Base-by-base conservation (phyloP, 305 asterid species). In the Nicotiana rustica region DNA sequence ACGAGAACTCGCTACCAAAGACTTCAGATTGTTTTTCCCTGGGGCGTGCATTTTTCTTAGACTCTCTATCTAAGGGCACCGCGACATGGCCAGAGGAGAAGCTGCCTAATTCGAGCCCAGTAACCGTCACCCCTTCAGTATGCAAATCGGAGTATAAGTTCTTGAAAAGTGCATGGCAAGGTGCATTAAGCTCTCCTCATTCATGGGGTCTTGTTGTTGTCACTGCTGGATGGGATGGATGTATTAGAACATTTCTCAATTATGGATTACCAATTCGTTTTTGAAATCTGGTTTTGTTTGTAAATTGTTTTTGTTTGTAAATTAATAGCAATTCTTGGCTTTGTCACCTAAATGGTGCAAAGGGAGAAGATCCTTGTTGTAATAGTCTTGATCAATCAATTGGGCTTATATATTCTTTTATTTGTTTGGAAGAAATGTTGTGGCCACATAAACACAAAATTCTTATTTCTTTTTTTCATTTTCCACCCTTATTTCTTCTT, bases 151-250 rank as follows among this genome's bases (percentile, higher is more conserved):
- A 92, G 75, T 92, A 90, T 66, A 92, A 90, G 88, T 91, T 92
- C 77, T 84, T 92, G 78, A 93, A 89, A 89, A 90, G 86, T 65
- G 91, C 94, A 19, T 89, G 90, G 93, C 84, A 86, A 81, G 89
- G 84, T 62, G 92, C 94, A 1, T 77, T 91, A 81, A 85, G 82
- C 80, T 87, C 92, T n/a, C 95, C 95, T 62, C 89, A 93, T 83
- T 83, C 87, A 84, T 93, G 97, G 97, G 97, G 97, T 6, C 91
- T 88, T 29, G 97, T 93, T 82, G 83, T 92, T 13, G 97, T 93
- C 2, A 93, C 96, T 36, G 97, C 96, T 18, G 94, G 98, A 18
- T 91, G 89, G 96, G 97, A 93, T 70, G 97, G 97, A 12, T 90
- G 95, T 83, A 93, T 93, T 71, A 87, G 94, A 79, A 93, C 97